Conservation (phyloP, 2,329 filamentous ascomycete species). For the Podosphaera aphanis region DNA sequence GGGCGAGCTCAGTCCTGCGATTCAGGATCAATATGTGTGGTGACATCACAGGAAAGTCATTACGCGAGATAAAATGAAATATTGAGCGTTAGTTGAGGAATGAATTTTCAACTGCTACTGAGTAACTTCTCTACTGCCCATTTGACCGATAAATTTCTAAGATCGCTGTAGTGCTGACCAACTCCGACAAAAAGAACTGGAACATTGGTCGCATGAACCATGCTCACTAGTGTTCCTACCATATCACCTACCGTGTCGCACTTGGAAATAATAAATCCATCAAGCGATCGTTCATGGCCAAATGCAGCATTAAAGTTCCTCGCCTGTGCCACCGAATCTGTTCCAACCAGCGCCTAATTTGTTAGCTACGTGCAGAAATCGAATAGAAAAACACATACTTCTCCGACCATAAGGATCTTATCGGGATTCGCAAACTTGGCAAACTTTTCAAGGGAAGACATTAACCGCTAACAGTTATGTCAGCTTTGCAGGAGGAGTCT, state of each 20-base stretch:
- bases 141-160: slow-evolving; percentile 44
- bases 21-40: too few relatives aligned
- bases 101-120: slow-evolving; percentile 13
- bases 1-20: too few relatives aligned
- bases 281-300: slow-evolving; percentile 54
- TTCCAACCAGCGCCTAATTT: slow-evolving; percentile 60
- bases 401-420: slow-evolving; percentile 94
- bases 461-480: slow-evolving; percentile 33
- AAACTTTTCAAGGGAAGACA: slow-evolving; percentile 94
- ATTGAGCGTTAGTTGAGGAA: too few relatives aligned
- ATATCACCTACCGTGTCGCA: slow-evolving; percentile 99
- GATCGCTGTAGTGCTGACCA: slow-evolving; percentile 44
- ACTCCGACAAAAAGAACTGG: slow-evolving; percentile 81
- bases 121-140: slow-evolving; percentile 46
- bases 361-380: not conserved
- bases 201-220: slow-evolving; percentile 92
- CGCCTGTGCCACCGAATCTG: slow-evolving; percentile 84
- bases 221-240: slow-evolving; percentile 67
- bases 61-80: too few relatives aligned
- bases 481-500: slow-evolving; percentile 2
- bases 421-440: slow-evolving; percentile 88
- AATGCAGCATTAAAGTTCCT: slow-evolving; percentile 91
- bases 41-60: too few relatives aligned
- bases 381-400: slow-evolving; percentile 5
- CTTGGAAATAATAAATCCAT: slow-evolving; percentile 96